phyloP scores from a whole-genome alignment of 1,139 yeast species.

The Pichia sp. region DNA sequence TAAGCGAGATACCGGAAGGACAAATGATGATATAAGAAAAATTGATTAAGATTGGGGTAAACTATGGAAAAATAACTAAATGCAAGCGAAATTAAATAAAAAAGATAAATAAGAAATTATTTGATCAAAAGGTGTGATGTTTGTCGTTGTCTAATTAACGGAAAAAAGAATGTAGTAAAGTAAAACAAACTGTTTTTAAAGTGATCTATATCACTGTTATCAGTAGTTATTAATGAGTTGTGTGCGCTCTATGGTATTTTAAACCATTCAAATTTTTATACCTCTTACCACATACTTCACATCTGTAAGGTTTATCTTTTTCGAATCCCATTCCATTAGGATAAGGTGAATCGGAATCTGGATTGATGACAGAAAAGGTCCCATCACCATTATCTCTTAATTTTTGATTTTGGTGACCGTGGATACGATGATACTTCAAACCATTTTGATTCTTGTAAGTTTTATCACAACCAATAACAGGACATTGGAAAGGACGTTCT shows the following conservation, averaged over 20 bases:
- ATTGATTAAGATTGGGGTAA: too few species aligned
- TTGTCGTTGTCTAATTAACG: too few species aligned
- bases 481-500: constrained; percentile 94
- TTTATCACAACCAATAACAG: constrained; percentile 96
- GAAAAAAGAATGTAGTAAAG: not conserved
- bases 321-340: constrained; percentile 92
- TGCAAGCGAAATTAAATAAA: too few species aligned
- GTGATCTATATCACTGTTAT: not conserved
- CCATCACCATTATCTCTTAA: constrained; percentile 90
- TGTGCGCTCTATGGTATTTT: constrained; percentile 95
- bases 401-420: constrained; percentile 96
- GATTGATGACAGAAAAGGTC: constrained; percentile 85
- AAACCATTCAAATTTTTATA: constrained; percentile 94
- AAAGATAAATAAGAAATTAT: too few species aligned
- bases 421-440: constrained; percentile 86
- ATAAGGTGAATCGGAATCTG: constrained; percentile 83
- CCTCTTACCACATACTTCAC: constrained; percentile 97
- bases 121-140: too few species aligned
- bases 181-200: not conserved
- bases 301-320: constrained; percentile 95
- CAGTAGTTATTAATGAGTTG: constrained; percentile 58
- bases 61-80: too few species aligned
- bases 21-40: too few species aligned
- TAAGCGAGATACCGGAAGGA: too few species aligned
- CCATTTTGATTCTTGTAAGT: constrained; percentile 97